Percentiles rank a stretch among this genome's conserved stretches.
Evolutionary conservation across 2,329 filamentous ascomycete species (phyloP).

Genomic region (Aspergillus amoenus): DNA sequence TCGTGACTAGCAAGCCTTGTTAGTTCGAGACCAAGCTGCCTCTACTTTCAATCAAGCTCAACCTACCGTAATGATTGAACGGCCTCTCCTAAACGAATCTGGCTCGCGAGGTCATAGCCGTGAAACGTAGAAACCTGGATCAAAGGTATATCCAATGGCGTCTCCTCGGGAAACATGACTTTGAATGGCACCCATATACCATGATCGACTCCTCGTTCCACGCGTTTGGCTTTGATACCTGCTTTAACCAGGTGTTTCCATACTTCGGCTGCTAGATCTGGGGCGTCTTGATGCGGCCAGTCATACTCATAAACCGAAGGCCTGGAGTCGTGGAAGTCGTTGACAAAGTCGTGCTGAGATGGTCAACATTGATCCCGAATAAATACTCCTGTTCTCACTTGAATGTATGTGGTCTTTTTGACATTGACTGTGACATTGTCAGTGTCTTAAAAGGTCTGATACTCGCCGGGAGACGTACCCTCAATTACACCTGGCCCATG

Average conservation of each 20-base stretch:
- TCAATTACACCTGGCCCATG: too few relatives aligned
- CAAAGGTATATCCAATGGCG: not conserved
- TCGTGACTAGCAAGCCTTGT: too few relatives aligned
- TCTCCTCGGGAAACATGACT: not conserved
- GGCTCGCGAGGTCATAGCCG: not conserved
- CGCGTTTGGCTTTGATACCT: not conserved
- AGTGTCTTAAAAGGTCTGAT: too few relatives aligned
- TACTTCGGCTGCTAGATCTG: not conserved
- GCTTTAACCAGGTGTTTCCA: not conserved
- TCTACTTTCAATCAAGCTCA: too few relatives aligned
- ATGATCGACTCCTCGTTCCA: not conserved
- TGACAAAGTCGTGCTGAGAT: not conserved
- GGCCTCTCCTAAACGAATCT: not conserved
- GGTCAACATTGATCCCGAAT: too few relatives aligned
- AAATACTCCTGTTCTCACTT: too few relatives aligned
- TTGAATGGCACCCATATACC: not conserved
- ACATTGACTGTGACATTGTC: too few relatives aligned
- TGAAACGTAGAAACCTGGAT: not conserved
- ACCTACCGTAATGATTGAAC: not conserved
- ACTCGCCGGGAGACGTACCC: too few relatives aligned
- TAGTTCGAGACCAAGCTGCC: too few relatives aligned
- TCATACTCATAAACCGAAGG: not conserved
- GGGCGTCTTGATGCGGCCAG: not conserved
- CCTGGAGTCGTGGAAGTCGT: not conserved
- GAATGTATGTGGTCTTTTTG: too few relatives aligned